Percentiles rank a stretch among this genome's conserved stretches.
phyloP scores from a whole-genome alignment of 2,329 filamentous ascomycete species.

The Capronia coronata region DNA sequence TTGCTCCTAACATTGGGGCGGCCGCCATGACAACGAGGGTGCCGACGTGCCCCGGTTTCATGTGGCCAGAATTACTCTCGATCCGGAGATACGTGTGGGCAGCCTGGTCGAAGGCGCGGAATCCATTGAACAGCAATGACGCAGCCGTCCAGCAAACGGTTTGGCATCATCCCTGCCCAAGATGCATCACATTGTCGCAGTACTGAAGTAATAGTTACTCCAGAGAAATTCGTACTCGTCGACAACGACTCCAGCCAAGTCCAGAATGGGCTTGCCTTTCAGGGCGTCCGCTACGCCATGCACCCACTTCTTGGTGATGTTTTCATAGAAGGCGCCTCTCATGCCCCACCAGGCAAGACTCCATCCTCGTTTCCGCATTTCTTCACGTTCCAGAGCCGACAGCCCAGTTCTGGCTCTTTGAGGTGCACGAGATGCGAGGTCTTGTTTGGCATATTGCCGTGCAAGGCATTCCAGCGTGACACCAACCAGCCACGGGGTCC shows the following conservation, averaged over 20 bases:
- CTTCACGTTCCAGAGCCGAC: constrained; percentile 81
- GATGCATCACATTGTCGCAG: constrained; percentile 47
- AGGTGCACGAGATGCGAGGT: constrained; percentile 56
- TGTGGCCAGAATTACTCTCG: no score
- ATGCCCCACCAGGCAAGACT: constrained; percentile 92
- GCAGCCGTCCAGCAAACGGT: not conserved
- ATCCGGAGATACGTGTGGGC: no score
- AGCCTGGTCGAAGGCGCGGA: no score
- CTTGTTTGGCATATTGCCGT: constrained; percentile 69
- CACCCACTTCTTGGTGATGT: constrained; percentile 55
- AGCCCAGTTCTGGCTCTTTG: constrained; percentile 63
- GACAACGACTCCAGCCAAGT: constrained; percentile 74
- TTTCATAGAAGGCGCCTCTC: constrained; percentile 95
- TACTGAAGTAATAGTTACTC: constrained; percentile 94
- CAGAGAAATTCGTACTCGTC: constrained; percentile 97
- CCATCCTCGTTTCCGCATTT: constrained; percentile 83
- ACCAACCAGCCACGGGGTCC: constrained; percentile 87
- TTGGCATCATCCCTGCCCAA: not conserved
- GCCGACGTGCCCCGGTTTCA: not conserved
- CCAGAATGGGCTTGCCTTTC: constrained; percentile 65
- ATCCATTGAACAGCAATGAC: not conserved
- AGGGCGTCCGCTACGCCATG: constrained; percentile 60
- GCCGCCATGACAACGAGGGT: not conserved
- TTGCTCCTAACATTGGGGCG: not conserved
- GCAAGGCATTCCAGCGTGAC: constrained; percentile 80